Evolutionary conservation across 2,329 filamentous ascomycete genomes (phyloP).

Genomic region (Fusarium irregulare): DNA sequence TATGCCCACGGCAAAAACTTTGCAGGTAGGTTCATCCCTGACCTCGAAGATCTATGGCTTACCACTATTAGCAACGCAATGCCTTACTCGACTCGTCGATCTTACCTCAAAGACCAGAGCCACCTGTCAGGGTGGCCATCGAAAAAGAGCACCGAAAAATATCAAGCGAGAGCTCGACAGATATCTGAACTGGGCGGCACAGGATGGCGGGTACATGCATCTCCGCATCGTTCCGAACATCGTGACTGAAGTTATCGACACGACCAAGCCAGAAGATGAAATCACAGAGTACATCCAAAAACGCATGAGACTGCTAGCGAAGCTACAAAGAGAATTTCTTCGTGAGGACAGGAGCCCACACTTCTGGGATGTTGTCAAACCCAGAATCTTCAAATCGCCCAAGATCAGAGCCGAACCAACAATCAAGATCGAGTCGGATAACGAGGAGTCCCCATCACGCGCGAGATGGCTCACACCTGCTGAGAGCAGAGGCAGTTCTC

Average conservation of each 20-base stretch:
- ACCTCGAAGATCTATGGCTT: constrained; percentile 7
- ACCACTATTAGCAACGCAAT: constrained; percentile 52
- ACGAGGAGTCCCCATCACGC: constrained; percentile 14
- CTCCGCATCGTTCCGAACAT: constrained; percentile 55
- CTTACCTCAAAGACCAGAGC: constrained; percentile 52
- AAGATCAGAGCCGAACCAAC: constrained; percentile 37
- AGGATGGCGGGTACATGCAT: constrained; percentile 53
- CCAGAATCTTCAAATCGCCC: constrained; percentile 35
- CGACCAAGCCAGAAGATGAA: constrained; percentile 41
- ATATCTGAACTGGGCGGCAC: constrained; percentile 56
- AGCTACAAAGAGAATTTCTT: constrained; percentile 53
- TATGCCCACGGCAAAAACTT: constrained; percentile 54
- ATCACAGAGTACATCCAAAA: constrained; percentile 52
- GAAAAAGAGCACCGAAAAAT: constrained; percentile 47
- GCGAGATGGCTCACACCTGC: constrained; percentile 13
- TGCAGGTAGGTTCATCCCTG: constrained; percentile 46
- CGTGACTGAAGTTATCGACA: constrained; percentile 52
- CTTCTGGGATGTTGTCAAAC: constrained; percentile 49
- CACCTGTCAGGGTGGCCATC: constrained; percentile 51
- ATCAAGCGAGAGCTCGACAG: constrained; percentile 52
- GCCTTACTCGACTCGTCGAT: constrained; percentile 55
- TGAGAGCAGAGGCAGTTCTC: constrained; percentile 1
- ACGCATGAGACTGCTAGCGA: constrained; percentile 52
- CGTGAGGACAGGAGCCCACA: constrained; percentile 42
- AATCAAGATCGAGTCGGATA: background rate